Evolutionary conservation across 2,329 filamentous ascomycete genomes (phyloP).

Genomic region (Thielaviopsis ethacetica): DNA sequence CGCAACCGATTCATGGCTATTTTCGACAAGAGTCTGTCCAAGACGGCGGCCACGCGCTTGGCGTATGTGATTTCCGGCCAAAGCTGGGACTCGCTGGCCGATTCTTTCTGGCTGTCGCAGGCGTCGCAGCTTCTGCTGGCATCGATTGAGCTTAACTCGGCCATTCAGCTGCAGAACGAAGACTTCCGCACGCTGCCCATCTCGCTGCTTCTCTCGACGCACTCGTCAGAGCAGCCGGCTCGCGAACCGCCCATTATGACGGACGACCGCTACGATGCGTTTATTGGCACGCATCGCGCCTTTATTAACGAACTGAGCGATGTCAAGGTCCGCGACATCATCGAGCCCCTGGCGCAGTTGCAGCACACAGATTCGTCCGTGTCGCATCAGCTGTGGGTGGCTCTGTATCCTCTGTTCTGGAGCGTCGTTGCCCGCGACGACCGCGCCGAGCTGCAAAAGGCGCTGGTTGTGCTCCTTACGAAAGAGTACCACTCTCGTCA

Average conservation of each 20-base stretch:
- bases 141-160: slow-evolving; percentile 65
- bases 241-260: slow-evolving; percentile 51
- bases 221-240: slow-evolving; percentile 43
- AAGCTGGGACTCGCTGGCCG: slow-evolving; percentile 90
- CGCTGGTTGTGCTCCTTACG: slow-evolving; percentile 75
- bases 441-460: slow-evolving; percentile 75
- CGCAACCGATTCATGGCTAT: slow-evolving; percentile 92
- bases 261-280: slow-evolving; percentile 65
- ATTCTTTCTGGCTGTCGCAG: slow-evolving; percentile 95
- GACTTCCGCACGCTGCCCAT: slow-evolving; percentile 69
- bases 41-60: slow-evolving; percentile 73
- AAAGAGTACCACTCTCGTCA: slow-evolving; percentile 93
- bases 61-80: slow-evolving; percentile 81
- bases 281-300: slow-evolving; percentile 63
- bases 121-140: slow-evolving; percentile 86
- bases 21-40: slow-evolving; percentile 88
- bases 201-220: slow-evolving; percentile 56
- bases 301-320: slow-evolving; percentile 75
- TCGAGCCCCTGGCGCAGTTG: slow-evolving; percentile 80
- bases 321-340: slow-evolving; percentile 70
- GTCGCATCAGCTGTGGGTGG: slow-evolving; percentile 78
- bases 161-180: slow-evolving; percentile 60
- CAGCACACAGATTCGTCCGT: slow-evolving; percentile 76
- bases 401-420: slow-evolving; percentile 88
- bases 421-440: slow-evolving; percentile 76